Base-by-base conservation (phyloP, 805 yeast genomes). In the Monosporozyma unispora region DNA sequence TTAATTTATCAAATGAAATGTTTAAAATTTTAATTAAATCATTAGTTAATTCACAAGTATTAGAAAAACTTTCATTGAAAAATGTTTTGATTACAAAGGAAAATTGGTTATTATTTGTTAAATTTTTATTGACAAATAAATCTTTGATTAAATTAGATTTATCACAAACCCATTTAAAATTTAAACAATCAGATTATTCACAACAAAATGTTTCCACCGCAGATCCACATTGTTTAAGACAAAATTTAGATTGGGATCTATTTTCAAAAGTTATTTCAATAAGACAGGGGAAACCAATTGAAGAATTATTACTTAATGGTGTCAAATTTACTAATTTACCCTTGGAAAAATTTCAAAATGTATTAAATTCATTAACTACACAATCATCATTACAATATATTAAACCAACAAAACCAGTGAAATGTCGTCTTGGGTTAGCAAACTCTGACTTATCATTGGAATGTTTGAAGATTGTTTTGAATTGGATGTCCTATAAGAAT, bases 21-120 rank as follows among this genome's bases (percentile, higher is more conserved):
- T 75, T 88, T 50, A 74, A 80, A 54, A 78, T 84, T 22, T 63
- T 90, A n/a, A 69, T 90, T 33, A 72, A 84, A 35, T 81, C 96
- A 0, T 67, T 90, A 60, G 70, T 80, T 28, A 77, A 80, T 33
- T 83, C 88, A 50, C 74, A 74, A 5, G 78, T 78, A 46, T 64
- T 90, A 48, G 86, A 82, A 54, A 84, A 85, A 57, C 62, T 90
- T 31, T 81, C 90, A 9, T 68, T 90, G 54, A 71, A 90, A 55
- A 89, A 89, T 62, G 85, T 90, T 1, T 80, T 84, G 7, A 77
- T 90, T 46, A 81, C 83, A 59, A 65, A 67, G 0, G 78, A 76
- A 46, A 90, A 91, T 31, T 90, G 98, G 98, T 74, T 78, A 51
- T 69, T 79, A 42, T 69, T 90, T 37, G 86, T 95, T 62, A 82